These are phyloP conservation scores for Trichosanthes truncata DNA, from an alignment of 306 rosid genomes.

Conservation along the genomic window DNA sequence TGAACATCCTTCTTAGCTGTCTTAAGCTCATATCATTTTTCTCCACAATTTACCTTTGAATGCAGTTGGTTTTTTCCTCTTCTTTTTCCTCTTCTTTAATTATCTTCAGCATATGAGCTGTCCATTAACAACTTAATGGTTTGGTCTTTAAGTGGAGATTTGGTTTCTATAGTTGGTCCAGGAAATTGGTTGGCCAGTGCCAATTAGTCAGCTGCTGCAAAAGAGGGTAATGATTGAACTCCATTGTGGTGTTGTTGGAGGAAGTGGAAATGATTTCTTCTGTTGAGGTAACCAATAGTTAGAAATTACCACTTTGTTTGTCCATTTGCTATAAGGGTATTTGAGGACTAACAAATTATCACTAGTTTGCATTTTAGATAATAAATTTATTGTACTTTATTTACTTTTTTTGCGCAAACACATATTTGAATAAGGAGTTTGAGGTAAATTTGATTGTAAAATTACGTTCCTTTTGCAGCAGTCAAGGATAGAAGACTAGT, in stretches of 20 bases:
- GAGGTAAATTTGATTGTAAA: too few species aligned
- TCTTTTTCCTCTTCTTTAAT: conserved; percentile 14
- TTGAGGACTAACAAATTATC: too few species aligned
- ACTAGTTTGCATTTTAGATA: too few species aligned
- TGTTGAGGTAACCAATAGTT: not conserved
- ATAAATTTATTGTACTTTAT: too few species aligned
- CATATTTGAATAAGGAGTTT: too few species aligned
- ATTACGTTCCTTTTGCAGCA: too few species aligned
- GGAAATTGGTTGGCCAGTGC: conserved; percentile 24
- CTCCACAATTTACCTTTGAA: not conserved
- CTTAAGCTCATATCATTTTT: conserved; percentile 22
- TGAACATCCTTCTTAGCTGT: conserved; percentile 41
- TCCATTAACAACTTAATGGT: not conserved
- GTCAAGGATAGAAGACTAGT: too few species aligned
- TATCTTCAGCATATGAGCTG: not conserved
- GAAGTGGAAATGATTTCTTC: not conserved
- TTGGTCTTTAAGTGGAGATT: conserved; percentile 12
- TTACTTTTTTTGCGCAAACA: too few species aligned
- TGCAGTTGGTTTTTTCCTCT: not conserved
- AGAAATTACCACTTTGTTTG: too few species aligned
- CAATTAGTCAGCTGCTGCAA: conserved; percentile 9
- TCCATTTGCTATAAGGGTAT: too few species aligned
- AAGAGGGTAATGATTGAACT: not conserved
- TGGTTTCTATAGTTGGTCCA: conserved; percentile 19
- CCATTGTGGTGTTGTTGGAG: not conserved